A percentile compares a stretch with the other conserved stretches of the same genome.
Evolutionary conservation across 164 flowering plant species (phyloP).

Genomic region (Macadamia tetraphylla): DNA sequence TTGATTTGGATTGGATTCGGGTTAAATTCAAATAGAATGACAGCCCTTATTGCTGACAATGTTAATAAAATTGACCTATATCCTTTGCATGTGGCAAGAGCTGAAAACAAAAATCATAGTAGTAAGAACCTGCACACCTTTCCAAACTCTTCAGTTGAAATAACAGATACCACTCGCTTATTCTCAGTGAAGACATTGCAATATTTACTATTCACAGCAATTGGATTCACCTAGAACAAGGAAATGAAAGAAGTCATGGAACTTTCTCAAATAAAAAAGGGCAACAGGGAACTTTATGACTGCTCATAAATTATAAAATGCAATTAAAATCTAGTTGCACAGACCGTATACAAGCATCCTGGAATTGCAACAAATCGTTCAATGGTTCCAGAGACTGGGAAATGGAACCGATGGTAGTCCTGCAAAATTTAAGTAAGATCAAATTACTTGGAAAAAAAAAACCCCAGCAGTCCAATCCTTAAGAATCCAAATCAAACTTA

Average conservation of each 20-base stretch:
- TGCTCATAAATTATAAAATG: neutral
- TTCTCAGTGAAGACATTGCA: constrained; percentile 97
- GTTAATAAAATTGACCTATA: neutral
- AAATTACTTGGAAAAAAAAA: neutral
- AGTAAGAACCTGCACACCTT: constrained; percentile 51
- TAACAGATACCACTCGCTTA: constrained; percentile 73
- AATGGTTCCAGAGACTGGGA: constrained; percentile 79
- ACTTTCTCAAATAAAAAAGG: neutral
- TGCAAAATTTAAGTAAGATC: constrained; percentile 24
- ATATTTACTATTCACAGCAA: constrained; percentile 94
- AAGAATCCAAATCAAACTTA: neutral
- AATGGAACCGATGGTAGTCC: constrained; percentile 97
- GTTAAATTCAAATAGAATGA: no score
- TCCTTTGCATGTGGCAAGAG: neutral
- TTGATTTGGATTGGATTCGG: no score
- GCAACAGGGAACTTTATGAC: neutral
- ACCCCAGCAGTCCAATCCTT: neutral
- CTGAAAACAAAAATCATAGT: neutral
- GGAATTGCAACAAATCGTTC: constrained; percentile 64
- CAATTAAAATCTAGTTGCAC: constrained; percentile 11
- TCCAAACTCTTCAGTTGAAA: constrained; percentile 76
- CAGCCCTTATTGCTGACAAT: no score
- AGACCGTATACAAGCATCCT: constrained; percentile 83
- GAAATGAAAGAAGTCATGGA: constrained; percentile 11
- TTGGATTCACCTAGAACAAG: constrained; percentile 75